Evolutionary conservation across 2,329 filamentous ascomycete genomes (phyloP).

Genomic region (Clonostachys rosea): DNA sequence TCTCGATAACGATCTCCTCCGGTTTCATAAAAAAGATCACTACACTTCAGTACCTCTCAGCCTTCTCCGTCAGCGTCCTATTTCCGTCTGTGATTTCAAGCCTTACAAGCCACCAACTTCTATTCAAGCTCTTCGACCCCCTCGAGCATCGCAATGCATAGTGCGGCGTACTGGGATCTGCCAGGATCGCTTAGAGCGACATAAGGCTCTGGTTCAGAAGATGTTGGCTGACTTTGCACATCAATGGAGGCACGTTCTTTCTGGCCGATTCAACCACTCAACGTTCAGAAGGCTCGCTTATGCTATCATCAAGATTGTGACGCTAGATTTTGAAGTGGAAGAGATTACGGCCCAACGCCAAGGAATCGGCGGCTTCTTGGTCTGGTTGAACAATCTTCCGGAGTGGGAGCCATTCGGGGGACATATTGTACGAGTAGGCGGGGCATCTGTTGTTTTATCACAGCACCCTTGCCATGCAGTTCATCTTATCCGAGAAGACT

Average conservation of each 20-base stretch:
- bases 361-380: not conserved
- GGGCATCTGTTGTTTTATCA: not conserved
- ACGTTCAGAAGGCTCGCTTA: not conserved
- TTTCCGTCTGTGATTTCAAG: too few relatives aligned
- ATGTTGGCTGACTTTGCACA: not conserved
- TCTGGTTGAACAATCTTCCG: not conserved
- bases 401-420: not conserved
- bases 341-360: not conserved
- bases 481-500: too few relatives aligned
- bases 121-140: too few relatives aligned
- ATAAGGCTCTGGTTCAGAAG: not conserved
- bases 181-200: too few relatives aligned
- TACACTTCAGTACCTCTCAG: too few relatives aligned
- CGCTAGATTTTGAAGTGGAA: not conserved
- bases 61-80: too few relatives aligned
- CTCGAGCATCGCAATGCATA: too few relatives aligned
- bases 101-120: too few relatives aligned
- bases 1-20: not conserved
- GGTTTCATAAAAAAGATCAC: too few relatives aligned
- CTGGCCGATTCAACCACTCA: not conserved
- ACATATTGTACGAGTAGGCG: not conserved
- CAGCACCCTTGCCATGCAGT: not conserved
- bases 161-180: too few relatives aligned
- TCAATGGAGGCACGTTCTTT: not conserved
- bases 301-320: not conserved